A percentile compares a stretch with the other conserved stretches of the same genome.
These are phyloP conservation scores for Phytophthora tentaculata DNA, from an alignment of 352 stramenopile species.

Conservation along the genomic window DNA sequence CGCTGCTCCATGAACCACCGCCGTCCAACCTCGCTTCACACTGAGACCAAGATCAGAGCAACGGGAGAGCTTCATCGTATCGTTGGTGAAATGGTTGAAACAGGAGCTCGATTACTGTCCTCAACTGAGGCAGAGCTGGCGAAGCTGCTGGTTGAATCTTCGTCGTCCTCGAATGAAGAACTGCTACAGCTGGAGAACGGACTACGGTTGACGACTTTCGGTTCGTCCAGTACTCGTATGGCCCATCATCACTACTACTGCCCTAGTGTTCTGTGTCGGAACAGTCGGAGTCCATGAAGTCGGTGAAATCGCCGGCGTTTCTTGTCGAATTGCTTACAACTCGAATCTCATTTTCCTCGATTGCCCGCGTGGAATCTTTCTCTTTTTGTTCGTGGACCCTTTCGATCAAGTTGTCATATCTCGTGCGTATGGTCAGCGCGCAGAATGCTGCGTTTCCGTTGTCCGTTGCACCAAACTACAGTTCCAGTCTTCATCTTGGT, in stretches of 20 bases:
- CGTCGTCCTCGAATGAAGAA: conserved; percentile 16
- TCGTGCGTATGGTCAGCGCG: too few species aligned
- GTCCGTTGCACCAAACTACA: not conserved
- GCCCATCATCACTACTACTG: conserved; percentile 8
- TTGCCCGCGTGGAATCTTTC: not conserved
- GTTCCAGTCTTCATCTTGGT: conserved; percentile 16
- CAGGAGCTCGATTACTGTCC: not conserved
- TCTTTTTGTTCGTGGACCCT: not conserved
- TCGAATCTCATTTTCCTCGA: not conserved
- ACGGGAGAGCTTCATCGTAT: not conserved
- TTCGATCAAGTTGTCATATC: too few species aligned
- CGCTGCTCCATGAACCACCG: not conserved
- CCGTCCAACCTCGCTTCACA: conserved; percentile 2
- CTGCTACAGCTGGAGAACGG: conserved; percentile 25
- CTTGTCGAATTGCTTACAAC: not conserved
- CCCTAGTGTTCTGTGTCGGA: conserved; percentile 1
- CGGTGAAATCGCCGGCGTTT: conserved; percentile 16
- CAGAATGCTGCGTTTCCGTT: too few species aligned
- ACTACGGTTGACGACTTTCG: conserved; percentile 11
- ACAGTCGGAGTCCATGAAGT: conserved; percentile 16
- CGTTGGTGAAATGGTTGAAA: not conserved
- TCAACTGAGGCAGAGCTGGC: not conserved
- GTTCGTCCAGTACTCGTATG: conserved; percentile 22
- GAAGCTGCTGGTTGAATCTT: not conserved
- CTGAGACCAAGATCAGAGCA: conserved; percentile 8